phyloP scores from a whole-genome alignment of 1,139 yeast species.

The Diutina siamensis region DNA sequence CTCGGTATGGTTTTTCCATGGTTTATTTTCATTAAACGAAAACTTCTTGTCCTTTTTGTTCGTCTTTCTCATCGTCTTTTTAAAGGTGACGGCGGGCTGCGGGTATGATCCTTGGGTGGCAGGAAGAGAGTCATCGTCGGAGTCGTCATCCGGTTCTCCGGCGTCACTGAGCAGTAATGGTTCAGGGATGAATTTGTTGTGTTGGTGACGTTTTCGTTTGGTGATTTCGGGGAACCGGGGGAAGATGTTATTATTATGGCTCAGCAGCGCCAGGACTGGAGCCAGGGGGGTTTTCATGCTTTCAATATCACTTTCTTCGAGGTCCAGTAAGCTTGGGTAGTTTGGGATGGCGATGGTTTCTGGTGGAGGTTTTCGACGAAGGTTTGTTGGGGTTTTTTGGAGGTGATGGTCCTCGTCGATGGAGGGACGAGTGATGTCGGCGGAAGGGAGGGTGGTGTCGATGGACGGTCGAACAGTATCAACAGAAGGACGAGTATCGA shows the following conservation, averaged over 20 bases:
- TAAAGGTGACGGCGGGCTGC: conserved; percentile 29
- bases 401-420: no score
- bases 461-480: background rate
- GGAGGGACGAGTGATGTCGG: no score
- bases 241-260: background rate
- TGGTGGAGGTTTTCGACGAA: background rate
- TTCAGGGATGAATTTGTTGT: background rate
- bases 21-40: conserved; percentile 76
- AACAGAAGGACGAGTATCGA: background rate
- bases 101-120: background rate
- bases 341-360: background rate
- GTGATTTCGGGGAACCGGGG: conserved; percentile 3
- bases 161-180: background rate
- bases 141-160: background rate
- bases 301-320: background rate
- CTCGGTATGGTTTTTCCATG: conserved; percentile 84
- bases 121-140: background rate
- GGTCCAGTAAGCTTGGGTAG: background rate
- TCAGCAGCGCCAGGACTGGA: background rate
- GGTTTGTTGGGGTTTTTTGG: background rate
- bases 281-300: background rate
- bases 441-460: background rate
- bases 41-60: conserved; percentile 29
- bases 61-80: conserved; percentile 60
- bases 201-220: background rate